Conservation (phyloP, 2,329 filamentous ascomycete species). For the Fusarium nelsonii region DNA sequence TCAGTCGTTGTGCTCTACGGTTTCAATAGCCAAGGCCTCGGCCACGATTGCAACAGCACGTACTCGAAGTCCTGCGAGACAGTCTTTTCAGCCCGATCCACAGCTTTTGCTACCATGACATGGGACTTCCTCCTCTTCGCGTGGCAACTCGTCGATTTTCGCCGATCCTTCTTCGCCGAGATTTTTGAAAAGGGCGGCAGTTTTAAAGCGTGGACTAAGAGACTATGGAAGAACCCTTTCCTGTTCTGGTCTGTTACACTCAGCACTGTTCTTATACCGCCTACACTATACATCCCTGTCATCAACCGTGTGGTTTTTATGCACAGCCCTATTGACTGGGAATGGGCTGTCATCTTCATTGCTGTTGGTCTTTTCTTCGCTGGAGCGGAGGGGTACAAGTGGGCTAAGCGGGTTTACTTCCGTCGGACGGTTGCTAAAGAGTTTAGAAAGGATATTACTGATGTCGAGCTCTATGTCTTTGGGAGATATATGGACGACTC, state of each 20-base stretch:
- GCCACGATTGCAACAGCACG: conserved; percentile 67
- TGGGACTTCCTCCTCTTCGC: conserved; percentile 77
- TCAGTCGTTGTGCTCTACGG: conserved; percentile 72
- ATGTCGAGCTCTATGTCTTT: conserved; percentile 44
- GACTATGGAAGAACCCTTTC: conserved; percentile 68
- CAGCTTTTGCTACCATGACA: conserved; percentile 74
- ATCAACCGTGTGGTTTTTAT: conserved; percentile 75
- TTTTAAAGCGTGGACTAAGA: conserved; percentile 65
- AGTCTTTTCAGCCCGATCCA: conserved; percentile 74
- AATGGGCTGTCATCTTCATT: conserved; percentile 77
- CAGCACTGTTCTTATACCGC: conserved; percentile 69
- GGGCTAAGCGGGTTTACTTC: conserved; percentile 69
- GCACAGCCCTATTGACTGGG: conserved; percentile 74
- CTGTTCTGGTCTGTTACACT: conserved; percentile 62
- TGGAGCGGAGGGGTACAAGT: conserved; percentile 76
- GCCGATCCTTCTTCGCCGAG: conserved; percentile 73
- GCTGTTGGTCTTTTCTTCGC: conserved; percentile 71
- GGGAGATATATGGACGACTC: conserved; percentile 28
- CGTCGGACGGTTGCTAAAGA: conserved; percentile 49
- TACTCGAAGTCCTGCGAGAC: conserved; percentile 65
- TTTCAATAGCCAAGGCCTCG: conserved; percentile 65
- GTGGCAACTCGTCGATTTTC: conserved; percentile 76
- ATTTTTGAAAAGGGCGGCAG: conserved; percentile 61
- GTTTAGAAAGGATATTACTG: conserved; percentile 40
- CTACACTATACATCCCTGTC: conserved; percentile 75